Evolutionary conservation across 768 basidiomycete genomes (phyloP).

Genomic region (Cystobasidiopsis lactophilus): DNA sequence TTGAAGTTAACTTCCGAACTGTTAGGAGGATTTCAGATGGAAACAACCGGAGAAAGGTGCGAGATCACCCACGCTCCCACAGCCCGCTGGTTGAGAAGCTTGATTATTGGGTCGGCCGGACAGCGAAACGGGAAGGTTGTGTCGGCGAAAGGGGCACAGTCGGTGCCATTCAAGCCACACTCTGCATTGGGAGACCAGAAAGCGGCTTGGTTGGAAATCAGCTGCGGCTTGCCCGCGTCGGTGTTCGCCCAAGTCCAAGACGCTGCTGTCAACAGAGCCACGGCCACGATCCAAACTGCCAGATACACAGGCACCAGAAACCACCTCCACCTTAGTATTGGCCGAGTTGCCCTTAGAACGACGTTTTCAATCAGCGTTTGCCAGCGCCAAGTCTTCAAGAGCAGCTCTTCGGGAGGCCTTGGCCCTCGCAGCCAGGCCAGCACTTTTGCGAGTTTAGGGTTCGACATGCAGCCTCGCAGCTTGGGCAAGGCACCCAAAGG

Average conservation of each 20-base stretch:
- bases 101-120: constrained; percentile 44
- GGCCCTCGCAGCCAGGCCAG: no score
- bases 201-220: background rate
- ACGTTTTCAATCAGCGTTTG: no score
- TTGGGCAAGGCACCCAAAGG: no score
- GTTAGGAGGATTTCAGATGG: no score
- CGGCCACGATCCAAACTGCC: constrained; percentile 11
- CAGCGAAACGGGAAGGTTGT: constrained; percentile 53
- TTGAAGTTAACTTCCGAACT: constrained; percentile 40
- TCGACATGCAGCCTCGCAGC: no score
- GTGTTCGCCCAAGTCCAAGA: background rate
- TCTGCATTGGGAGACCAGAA: constrained; percentile 26
- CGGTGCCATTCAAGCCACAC: constrained; percentile 48
- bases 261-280: constrained; percentile 20
- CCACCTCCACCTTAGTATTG: background rate
- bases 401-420: no score
- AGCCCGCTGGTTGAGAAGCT: constrained; percentile 49
- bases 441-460: no score
- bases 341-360: no score
- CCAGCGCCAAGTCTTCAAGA: no score
- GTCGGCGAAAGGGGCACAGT: constrained; percentile 42
- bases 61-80: no score
- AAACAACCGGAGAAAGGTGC: no score
- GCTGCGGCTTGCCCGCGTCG: background rate
- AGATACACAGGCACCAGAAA: constrained; percentile 8